phyloP scores from a whole-genome alignment of 176 grass and related monocot species.

The Saccharum spontaneum region DNA sequence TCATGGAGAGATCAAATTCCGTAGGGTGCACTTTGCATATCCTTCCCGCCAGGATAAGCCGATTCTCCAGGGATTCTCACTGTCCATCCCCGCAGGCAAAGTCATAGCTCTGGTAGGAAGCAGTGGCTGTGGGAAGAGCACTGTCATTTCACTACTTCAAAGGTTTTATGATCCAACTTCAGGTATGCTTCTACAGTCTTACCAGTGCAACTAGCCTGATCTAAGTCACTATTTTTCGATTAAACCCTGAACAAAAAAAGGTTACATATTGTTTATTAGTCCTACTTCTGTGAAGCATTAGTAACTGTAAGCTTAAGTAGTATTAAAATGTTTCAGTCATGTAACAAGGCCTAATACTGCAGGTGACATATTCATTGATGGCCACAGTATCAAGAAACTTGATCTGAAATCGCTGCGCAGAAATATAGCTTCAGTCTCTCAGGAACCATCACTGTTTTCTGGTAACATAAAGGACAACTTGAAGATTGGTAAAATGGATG shows the following conservation, averaged over 20 bases:
- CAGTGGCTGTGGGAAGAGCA: constrained; percentile 65
- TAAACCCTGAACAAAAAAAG: not conserved
- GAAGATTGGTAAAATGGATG: constrained; percentile 52
- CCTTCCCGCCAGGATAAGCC: constrained; percentile 43
- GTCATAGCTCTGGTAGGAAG: constrained; percentile 52
- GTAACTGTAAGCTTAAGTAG: not conserved
- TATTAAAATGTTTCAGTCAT: not conserved
- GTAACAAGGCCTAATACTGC: constrained; percentile 25
- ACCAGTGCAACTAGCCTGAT: constrained; percentile 12
- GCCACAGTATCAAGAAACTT: constrained; percentile 46
- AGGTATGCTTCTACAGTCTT: constrained; percentile 25
- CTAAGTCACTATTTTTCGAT: not conserved
- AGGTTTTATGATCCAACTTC: constrained; percentile 54
- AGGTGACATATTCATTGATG: constrained; percentile 51
- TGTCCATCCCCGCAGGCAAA: constrained; percentile 34
- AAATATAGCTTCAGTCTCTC: constrained; percentile 54
- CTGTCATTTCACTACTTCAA: constrained; percentile 53
- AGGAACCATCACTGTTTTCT: constrained; percentile 54
- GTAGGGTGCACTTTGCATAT: constrained; percentile 52
- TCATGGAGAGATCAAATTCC: constrained; percentile 39
- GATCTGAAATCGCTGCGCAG: constrained; percentile 45
- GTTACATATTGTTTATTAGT: not conserved
- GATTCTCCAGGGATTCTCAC: constrained; percentile 46
- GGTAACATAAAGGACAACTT: constrained; percentile 58
- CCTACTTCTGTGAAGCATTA: not conserved